Evolutionary conservation across 2,329 filamentous ascomycete genomes (phyloP).

Genomic region (Phoma herbarum): DNA sequence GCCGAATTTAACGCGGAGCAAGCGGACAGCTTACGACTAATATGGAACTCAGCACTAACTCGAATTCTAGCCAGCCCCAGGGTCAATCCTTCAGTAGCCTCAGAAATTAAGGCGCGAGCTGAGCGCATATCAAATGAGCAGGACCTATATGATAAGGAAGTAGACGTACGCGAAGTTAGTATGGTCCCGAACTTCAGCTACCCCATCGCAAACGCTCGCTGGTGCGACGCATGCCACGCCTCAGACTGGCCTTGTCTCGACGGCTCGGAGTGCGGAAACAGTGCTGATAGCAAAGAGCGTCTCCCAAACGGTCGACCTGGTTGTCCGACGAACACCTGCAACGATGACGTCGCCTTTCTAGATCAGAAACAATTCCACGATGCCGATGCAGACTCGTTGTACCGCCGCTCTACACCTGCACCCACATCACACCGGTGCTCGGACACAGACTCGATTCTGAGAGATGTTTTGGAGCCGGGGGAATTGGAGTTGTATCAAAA

Average conservation of each 20-base stretch:
- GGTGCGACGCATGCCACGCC: slow-evolving; percentile 18
- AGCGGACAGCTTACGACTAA: neutral
- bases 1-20: neutral
- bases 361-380: neutral
- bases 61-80: slow-evolving; percentile 4
- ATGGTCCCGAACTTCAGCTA: slow-evolving; percentile 41
- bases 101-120: slow-evolving; percentile 14
- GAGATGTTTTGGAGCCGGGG: neutral
- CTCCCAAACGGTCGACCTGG: too few species aligned
- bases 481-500: slow-evolving; percentile 12
- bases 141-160: neutral
- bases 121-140: neutral
- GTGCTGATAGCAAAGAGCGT: too few species aligned
- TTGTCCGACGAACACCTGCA: neutral
- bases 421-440: neutral
- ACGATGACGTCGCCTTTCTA: neutral
- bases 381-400: neutral
- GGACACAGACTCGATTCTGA: neutral
- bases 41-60: slow-evolving; percentile 21
- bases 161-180: slow-evolving; percentile 5
- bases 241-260: neutral
- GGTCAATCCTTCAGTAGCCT: slow-evolving; percentile 13
- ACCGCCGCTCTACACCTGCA: slow-evolving; percentile 1
- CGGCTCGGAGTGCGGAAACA: neutral
- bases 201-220: slow-evolving; percentile 24